These are phyloP conservation scores for Colletotrichum noveboracense DNA, from an alignment of 2,329 filamentous ascomycete species.

Conservation along the genomic window DNA sequence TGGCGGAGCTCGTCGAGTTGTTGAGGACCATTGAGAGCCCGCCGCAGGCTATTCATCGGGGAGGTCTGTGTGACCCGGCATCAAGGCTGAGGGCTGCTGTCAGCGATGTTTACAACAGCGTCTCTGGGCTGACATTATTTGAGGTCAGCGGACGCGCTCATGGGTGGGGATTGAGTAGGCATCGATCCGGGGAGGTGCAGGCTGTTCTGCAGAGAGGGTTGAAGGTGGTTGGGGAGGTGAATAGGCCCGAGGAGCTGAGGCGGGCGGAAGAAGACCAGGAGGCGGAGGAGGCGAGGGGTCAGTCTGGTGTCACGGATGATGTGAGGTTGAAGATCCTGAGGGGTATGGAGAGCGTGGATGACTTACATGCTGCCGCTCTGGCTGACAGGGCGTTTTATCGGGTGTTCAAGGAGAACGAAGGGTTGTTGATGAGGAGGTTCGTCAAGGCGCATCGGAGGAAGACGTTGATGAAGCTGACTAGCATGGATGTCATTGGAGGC, in stretches of 20 bases:
- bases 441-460: slow-evolving; percentile 24
- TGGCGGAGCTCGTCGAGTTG: slow-evolving; percentile 50
- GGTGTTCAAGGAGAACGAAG: slow-evolving; percentile 50
- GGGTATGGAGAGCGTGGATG: slow-evolving; percentile 42
- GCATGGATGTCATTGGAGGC: slow-evolving; percentile 17
- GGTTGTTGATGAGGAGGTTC: slow-evolving; percentile 35
- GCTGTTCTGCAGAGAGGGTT: slow-evolving; percentile 22
- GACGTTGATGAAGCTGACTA: slow-evolving; percentile 1
- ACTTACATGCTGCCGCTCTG: slow-evolving; percentile 48
- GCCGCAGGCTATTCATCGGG: slow-evolving; percentile 42
- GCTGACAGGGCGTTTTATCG: slow-evolving; percentile 47
- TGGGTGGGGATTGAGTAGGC: slow-evolving; percentile 54
- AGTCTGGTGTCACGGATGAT: slow-evolving; percentile 36
- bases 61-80: slow-evolving; percentile 54
- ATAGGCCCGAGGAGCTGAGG: not conserved
- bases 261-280: not conserved
- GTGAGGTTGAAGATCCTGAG: slow-evolving; percentile 46
- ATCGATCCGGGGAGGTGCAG: slow-evolving; percentile 40
- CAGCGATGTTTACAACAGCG: slow-evolving; percentile 56
- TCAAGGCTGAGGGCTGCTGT: slow-evolving; percentile 51
- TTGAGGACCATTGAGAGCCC: slow-evolving; percentile 50
- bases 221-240: not conserved
- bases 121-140: slow-evolving; percentile 52
- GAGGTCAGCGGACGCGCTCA: slow-evolving; percentile 53
- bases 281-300: not conserved